These are phyloP conservation scores for Chlamydomonas eustigma DNA, from an alignment of 139 green algal genomes.

Conservation along the genomic window DNA sequence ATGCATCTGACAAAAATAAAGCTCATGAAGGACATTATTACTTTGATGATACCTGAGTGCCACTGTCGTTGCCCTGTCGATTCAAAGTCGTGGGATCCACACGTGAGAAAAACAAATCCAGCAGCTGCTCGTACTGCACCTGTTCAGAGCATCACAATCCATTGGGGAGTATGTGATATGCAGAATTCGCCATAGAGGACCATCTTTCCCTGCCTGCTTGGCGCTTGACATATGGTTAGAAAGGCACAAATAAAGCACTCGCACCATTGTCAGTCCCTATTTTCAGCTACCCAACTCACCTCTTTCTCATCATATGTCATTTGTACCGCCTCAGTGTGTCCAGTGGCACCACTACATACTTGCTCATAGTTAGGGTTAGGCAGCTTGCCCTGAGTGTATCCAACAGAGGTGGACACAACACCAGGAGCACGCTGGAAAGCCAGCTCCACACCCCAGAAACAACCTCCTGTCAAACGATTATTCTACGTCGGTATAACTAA, in stretches of 20 bases:
- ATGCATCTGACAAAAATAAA: not conserved
- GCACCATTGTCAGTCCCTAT: not conserved
- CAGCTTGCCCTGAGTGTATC: conserved; percentile 54
- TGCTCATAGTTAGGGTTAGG: conserved; percentile 70
- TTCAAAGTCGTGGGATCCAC: conserved; percentile 80
- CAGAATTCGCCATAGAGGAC: not conserved
- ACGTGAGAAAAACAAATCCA: conserved; percentile 66
- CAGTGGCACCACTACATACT: conserved; percentile 80
- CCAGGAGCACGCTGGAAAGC: conserved; percentile 72
- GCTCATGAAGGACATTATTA: no score
- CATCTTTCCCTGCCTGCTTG: not conserved
- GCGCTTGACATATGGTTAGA: not conserved
- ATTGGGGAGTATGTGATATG: not conserved
- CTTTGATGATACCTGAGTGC: conserved; percentile 68
- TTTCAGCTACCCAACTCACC: conserved; percentile 12
- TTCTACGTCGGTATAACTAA: not conserved
- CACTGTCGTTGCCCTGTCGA: conserved; percentile 68
- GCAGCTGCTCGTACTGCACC: conserved; percentile 57
- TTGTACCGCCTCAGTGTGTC: conserved; percentile 85
- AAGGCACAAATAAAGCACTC: not conserved
- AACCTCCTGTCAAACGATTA: conserved; percentile 47
- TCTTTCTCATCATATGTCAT: conserved; percentile 64
- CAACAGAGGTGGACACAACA: conserved; percentile 67
- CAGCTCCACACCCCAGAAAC: conserved; percentile 87
- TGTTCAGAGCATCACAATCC: not conserved